Evolutionary conservation across 495 filamentous ascomycete genomes (phyloP).

Genomic region (Penicillium subrubescens): DNA sequence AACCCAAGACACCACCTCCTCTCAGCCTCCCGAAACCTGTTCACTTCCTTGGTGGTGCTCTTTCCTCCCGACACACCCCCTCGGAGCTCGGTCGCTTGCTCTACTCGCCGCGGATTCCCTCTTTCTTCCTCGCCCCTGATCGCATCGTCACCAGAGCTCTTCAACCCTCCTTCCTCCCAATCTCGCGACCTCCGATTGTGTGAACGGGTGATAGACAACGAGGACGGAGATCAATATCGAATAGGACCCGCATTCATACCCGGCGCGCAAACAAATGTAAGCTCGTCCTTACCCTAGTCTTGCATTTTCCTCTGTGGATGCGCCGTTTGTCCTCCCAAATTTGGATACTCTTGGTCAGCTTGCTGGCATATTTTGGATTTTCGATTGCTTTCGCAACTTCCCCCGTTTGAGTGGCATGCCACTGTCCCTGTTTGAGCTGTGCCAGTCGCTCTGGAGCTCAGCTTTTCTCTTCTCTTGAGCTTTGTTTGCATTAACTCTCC

Average conservation of each 20-base stretch:
- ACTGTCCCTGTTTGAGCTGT: not conserved
- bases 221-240: not conserved
- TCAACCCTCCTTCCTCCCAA: not conserved
- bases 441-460: not conserved
- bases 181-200: not conserved
- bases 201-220: not conserved
- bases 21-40: constrained; percentile 11
- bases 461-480: not conserved
- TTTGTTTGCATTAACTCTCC: not conserved
- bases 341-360: not conserved
- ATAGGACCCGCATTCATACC: constrained; percentile 1
- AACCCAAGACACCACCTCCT: not conserved
- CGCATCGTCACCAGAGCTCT: not conserved
- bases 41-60: not conserved
- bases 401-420: not conserved
- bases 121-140: not conserved
- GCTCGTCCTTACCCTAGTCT: constrained; percentile 5
- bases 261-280: constrained; percentile 25
- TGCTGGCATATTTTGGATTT: not conserved
- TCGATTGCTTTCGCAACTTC: not conserved
- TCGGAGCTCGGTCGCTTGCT: not conserved
- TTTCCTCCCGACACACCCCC: constrained; percentile 6
- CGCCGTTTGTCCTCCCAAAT: not conserved
- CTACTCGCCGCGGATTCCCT: not conserved
- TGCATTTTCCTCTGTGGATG: not conserved